Conservation (phyloP, 2,329 filamentous ascomycete genomes). For the Arthrinium phaeospermum region DNA sequence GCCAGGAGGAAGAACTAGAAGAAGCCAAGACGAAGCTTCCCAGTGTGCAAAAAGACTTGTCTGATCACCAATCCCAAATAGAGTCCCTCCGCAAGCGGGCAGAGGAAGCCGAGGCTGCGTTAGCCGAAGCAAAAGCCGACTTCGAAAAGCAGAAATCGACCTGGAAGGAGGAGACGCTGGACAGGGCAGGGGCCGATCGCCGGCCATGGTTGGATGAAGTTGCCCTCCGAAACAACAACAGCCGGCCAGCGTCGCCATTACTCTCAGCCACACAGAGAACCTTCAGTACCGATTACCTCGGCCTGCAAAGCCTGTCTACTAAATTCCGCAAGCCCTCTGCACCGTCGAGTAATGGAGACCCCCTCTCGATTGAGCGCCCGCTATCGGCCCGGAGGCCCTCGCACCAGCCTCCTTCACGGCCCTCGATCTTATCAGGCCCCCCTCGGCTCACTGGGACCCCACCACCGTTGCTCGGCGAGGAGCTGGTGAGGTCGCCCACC, state of each 20-base stretch:
- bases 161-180: slow-evolving; percentile 47
- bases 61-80: slow-evolving; percentile 63
- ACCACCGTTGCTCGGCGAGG: slow-evolving; percentile 55
- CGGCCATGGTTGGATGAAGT: slow-evolving; percentile 61
- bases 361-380: slow-evolving; percentile 45
- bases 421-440: slow-evolving; percentile 46
- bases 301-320: slow-evolving; percentile 48
- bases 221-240: slow-evolving; percentile 49
- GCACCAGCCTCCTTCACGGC: slow-evolving; percentile 51
- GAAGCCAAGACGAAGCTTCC: slow-evolving; percentile 67
- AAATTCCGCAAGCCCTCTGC: slow-evolving; percentile 54
- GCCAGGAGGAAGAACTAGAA: slow-evolving; percentile 84
- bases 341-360: slow-evolving; percentile 56
- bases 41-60: slow-evolving; percentile 68
- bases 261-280: slow-evolving; percentile 53
- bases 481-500: slow-evolving; percentile 47
- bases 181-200: slow-evolving; percentile 46
- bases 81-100: slow-evolving; percentile 68
- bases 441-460: slow-evolving; percentile 41
- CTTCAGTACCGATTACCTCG: slow-evolving; percentile 60
- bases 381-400: slow-evolving; percentile 54
- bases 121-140: slow-evolving; percentile 60
- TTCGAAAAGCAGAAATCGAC: slow-evolving; percentile 54
- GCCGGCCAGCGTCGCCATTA: slow-evolving; percentile 60
- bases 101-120: slow-evolving; percentile 68